These are phyloP conservation scores for Penicillium sp. DNA, from an alignment of 2,329 filamentous ascomycete genomes.

Conservation along the genomic window DNA sequence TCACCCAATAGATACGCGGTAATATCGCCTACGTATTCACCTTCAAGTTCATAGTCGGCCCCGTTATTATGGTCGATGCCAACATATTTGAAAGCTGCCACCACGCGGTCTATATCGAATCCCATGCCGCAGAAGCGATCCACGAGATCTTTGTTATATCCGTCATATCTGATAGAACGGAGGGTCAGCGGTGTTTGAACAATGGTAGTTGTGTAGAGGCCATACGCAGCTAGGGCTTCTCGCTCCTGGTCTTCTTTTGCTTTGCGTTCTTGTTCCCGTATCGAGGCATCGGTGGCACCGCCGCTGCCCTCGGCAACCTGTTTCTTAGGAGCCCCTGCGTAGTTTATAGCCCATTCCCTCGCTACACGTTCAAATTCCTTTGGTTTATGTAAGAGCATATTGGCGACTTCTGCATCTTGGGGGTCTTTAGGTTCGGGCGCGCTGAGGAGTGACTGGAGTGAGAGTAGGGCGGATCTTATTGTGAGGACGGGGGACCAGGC, in stretches of 20 bases:
- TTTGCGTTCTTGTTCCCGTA: slow-evolving; percentile 52
- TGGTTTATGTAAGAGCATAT: slow-evolving; percentile 77
- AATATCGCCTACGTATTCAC: slow-evolving; percentile 85
- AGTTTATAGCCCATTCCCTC: slow-evolving; percentile 81
- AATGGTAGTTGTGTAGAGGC: neutral
- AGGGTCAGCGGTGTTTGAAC: slow-evolving; percentile 24
- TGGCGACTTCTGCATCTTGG: slow-evolving; percentile 91
- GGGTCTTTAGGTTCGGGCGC: slow-evolving; percentile 94
- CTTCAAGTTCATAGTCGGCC: slow-evolving; percentile 79
- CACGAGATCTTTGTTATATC: slow-evolving; percentile 80
- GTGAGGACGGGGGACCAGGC: slow-evolving; percentile 96
- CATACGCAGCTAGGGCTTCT: slow-evolving; percentile 53
- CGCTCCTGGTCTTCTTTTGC: slow-evolving; percentile 55
- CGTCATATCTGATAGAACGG: slow-evolving; percentile 62
- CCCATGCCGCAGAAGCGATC: slow-evolving; percentile 87
- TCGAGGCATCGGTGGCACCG: slow-evolving; percentile 50
- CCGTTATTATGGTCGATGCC: slow-evolving; percentile 76
- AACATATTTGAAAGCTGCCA: slow-evolving; percentile 75
- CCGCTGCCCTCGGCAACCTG: slow-evolving; percentile 53
- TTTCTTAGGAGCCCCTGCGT: slow-evolving; percentile 69
- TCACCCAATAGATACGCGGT: slow-evolving; percentile 82
- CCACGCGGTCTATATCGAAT: slow-evolving; percentile 81
- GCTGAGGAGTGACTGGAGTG: slow-evolving; percentile 86
- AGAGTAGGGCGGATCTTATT: slow-evolving; percentile 91
- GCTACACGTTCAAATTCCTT: slow-evolving; percentile 76